These are phyloP conservation scores for Aspergillus sp. DNA, from an alignment of 2,329 filamentous ascomycete species.

Conservation along the genomic window DNA sequence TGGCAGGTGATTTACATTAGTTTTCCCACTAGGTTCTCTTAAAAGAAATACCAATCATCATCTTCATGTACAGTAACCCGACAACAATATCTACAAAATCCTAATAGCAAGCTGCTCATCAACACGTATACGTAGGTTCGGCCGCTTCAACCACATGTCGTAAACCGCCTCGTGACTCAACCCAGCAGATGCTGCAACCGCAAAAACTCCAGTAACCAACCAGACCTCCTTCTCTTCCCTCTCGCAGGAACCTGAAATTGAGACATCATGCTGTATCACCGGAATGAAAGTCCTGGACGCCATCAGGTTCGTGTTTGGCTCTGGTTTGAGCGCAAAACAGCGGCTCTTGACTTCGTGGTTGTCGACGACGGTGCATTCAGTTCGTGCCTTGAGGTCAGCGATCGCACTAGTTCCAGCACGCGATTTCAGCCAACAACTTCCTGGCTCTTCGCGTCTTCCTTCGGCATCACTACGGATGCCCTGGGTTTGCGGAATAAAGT, in stretches of 20 bases:
- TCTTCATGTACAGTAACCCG: no score
- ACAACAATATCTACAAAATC: background rate
- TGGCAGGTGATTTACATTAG: background rate
- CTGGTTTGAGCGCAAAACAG: constrained; percentile 1
- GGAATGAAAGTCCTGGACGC: constrained; percentile 6
- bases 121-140: background rate
- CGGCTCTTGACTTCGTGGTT: background rate
- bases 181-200: constrained; percentile 4
- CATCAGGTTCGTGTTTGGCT: constrained; percentile 13
- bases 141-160: constrained; percentile 7
- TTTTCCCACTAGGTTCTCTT: no score
- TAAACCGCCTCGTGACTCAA: background rate
- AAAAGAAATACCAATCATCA: no score
- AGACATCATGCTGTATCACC: background rate
- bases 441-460: background rate
- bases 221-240: background rate
- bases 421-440: background rate
- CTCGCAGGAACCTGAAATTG: background rate
- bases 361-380: background rate
- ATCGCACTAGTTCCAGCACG: background rate
- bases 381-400: background rate
- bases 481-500: no score
- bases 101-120: background rate
- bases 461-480: no score
- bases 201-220: constrained; percentile 8